Base-by-base conservation (phyloP, 2,329 filamentous ascomycete genomes). In the Talaromyces sp. region DNA sequence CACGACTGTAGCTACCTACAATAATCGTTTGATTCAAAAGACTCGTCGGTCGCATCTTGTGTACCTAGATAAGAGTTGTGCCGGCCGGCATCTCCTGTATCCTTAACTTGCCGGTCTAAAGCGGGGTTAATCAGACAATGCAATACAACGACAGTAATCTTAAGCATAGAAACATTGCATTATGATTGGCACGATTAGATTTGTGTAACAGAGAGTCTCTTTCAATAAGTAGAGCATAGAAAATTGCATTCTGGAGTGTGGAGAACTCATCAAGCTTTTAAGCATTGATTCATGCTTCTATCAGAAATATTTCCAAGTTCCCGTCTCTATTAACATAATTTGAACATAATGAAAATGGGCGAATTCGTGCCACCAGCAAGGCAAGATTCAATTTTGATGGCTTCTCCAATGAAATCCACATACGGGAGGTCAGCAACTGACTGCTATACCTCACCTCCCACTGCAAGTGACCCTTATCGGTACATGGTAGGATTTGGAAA, bases 401-500 rank as follows among this genome's bases (percentile, higher is more conserved):
- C 49, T 13, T 5, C 25, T n/a, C 49, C 49, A 13, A 7, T 33
- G 8, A 31, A 52, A 52, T 33, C 49, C 15, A 33, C 7, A 10
- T 52, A 52, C n/a, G 49, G 49, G 13, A 52, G 49, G 49, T 52
- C 49, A 9, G 49, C 49, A 6, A 52, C 49, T 7, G 49, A 52
- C 22, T 52, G 25, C 25, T 52, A 52, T 52, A 52, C 49, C 7
- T 52, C 49, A 52, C 49, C 25, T 11, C 49, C 49, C 7, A 52
- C 49, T 31, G 49, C 25, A 13, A n/a, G 25, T 5, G 49, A 52
- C 31, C 49, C 49, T 8, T 52, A 52, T 52, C 22, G 49, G 25
- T 52, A 52, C 49, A 52, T 52, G 49, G 13, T 52, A n/a, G 49
- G 49, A 52, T 52, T 52, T n/a, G 49, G 49, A 52, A 52, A 52